These are phyloP conservation scores for Claviceps humidiphila DNA, from an alignment of 2,329 filamentous ascomycete species.

Conservation along the genomic window DNA sequence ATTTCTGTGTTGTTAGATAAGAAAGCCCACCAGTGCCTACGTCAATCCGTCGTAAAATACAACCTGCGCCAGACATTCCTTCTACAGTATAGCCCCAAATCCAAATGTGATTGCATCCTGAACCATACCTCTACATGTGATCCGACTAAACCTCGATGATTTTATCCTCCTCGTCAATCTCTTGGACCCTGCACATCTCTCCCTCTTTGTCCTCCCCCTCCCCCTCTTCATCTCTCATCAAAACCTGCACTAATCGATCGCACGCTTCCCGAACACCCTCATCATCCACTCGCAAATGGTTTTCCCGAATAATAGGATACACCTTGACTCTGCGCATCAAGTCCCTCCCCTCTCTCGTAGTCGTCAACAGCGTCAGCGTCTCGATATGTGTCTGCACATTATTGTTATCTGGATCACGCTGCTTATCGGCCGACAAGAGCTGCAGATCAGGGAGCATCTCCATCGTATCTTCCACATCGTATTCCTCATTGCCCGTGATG, in stretches of 20 bases:
- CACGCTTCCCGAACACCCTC: conserved; percentile 73
- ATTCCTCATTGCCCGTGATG: conserved; percentile 78
- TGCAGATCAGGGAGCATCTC: conserved; percentile 85
- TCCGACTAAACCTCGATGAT: conserved; percentile 37
- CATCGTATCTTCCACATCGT: conserved; percentile 71
- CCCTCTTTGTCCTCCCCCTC: conserved; percentile 28
- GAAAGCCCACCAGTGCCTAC: not conserved
- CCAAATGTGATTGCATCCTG: not conserved
- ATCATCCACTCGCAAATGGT: conserved; percentile 64
- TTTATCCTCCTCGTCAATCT: conserved; percentile 38
- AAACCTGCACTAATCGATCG: conserved; percentile 77
- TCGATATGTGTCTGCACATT: conserved; percentile 84
- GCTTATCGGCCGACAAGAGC: conserved; percentile 78
- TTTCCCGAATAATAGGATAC: conserved; percentile 80
- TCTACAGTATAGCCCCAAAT: not conserved
- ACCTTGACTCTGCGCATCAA: conserved; percentile 63
- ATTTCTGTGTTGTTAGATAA: no score
- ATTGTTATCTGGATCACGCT: conserved; percentile 60
- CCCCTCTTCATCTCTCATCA: conserved; percentile 64
- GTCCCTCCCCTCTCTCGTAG: conserved; percentile 62
- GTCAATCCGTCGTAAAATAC: not conserved
- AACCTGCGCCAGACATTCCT: not conserved
- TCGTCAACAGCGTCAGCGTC: conserved; percentile 71
- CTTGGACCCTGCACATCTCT: conserved; percentile 24
- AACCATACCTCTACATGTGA: not conserved